A percentile compares a stretch with the other conserved stretches of the same genome.
Evolutionary conservation across 192 early-diverging fungal species (phyloP).

Genomic region (Pecoramyces ruminantium): DNA sequence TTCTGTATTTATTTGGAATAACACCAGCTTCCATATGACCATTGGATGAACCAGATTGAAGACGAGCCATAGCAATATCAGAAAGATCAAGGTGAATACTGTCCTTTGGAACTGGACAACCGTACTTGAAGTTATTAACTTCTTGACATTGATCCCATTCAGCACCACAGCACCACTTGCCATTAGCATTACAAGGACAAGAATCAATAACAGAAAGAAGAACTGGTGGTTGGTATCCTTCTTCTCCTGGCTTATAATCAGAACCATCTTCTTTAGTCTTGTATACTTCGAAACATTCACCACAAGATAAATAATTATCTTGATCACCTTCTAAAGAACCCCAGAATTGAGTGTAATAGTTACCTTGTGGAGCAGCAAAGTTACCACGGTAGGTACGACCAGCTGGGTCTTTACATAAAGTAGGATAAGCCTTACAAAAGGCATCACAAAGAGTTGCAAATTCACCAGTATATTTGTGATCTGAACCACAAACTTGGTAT

Average conservation of each 20-base stretch:
- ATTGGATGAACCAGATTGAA: neutral
- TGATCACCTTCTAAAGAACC: neutral
- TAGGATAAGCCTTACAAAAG: neutral
- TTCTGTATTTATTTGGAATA: neutral
- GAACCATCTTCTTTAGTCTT: conserved; percentile 2
- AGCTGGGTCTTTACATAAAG: neutral
- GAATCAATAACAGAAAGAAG: neutral
- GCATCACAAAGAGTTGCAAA: neutral
- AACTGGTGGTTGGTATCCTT: conserved; percentile 2
- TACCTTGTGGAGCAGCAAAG: conserved; percentile 3
- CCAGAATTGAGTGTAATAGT: conserved; percentile 2
- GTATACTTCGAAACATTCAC: conserved; percentile 1
- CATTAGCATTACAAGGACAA: conserved; percentile 1
- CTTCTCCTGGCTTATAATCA: conserved; percentile 2
- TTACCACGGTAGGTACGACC: conserved; percentile 1
- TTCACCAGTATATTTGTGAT: neutral
- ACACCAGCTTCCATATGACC: neutral
- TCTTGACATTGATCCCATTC: neutral
- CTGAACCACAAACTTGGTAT: neutral
- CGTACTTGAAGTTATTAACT: conserved; percentile 2
- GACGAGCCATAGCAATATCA: conserved; percentile 4
- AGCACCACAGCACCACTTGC: neutral
- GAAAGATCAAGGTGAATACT: conserved; percentile 4
- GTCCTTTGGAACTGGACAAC: neutral
- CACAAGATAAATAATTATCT: conserved; percentile 1